These are phyloP conservation scores for Penicillium sp. DNA, from an alignment of 2,329 filamentous ascomycete species.

Conservation along the genomic window DNA sequence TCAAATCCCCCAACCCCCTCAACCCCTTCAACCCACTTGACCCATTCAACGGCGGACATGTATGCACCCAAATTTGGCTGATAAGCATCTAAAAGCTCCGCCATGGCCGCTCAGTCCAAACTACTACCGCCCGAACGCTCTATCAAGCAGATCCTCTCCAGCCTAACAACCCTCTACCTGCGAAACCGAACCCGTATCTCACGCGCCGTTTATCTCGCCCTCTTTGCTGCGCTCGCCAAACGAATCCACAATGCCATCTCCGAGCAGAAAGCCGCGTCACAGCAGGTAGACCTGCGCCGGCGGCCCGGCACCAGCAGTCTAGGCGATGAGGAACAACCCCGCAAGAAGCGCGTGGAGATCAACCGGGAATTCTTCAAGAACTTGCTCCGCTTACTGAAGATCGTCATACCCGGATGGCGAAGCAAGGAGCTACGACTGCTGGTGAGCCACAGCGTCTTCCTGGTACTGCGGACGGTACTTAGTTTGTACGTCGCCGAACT, in stretches of 20 bases:
- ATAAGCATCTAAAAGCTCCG: constrained; percentile 19
- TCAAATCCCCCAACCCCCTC: neutral
- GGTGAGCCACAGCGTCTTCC: constrained; percentile 87
- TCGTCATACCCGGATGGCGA: constrained; percentile 86
- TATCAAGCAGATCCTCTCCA: constrained; percentile 63
- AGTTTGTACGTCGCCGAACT: constrained; percentile 95
- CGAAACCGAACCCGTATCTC: constrained; percentile 79
- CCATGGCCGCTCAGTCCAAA: constrained; percentile 76
- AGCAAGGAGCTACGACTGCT: constrained; percentile 85
- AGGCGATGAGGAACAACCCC: constrained; percentile 39
- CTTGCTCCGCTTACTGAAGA: constrained; percentile 72
- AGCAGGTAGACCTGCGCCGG: constrained; percentile 62
- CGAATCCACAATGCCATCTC: constrained; percentile 88
- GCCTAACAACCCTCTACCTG: constrained; percentile 71
- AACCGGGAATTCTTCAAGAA: constrained; percentile 84
- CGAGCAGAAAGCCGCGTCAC: constrained; percentile 85
- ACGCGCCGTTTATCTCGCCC: constrained; percentile 76
- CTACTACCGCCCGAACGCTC: constrained; percentile 64
- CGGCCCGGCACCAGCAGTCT: constrained; percentile 49
- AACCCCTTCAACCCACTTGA: neutral
- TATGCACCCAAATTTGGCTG: constrained; percentile 20
- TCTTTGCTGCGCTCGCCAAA: constrained; percentile 77
- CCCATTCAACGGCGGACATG: constrained; percentile 17
- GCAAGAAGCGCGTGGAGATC: constrained; percentile 78
- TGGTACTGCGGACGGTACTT: constrained; percentile 86